Base-by-base conservation (phyloP, 768 basidiomycete species). In the Kwoniella newhampshirensis region DNA sequence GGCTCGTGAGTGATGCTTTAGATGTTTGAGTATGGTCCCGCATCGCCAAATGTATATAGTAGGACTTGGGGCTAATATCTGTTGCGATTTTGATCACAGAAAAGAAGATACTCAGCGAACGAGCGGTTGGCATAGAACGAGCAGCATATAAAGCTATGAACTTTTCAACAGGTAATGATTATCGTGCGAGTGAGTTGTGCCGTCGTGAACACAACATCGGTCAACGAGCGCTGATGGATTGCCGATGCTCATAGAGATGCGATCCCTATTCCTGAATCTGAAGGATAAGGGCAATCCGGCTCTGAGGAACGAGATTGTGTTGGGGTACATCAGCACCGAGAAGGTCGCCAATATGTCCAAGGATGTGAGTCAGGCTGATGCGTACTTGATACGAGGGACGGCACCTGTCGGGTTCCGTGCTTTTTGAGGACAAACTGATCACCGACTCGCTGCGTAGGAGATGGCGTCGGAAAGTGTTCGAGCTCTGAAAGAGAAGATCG, bases 401-500 rank as follows among this genome's bases (percentile, higher is more conserved):
- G n/a, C n/a, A n/a, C n/a, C n/a, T n/a, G n/a, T n/a, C n/a, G n/a
- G n/a, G n/a, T n/a, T n/a, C n/a, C n/a, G n/a, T n/a, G n/a, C n/a
- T n/a, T n/a, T n/a, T n/a, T n/a, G n/a, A n/a, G n/a, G n/a, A n/a
- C n/a, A 32, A 32, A 46, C 54, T 61, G 35, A 56, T 51, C 11
- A 32, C 12, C 13, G 51, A 9, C 32, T 32, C 32, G 32, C 13
- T 13, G n/a, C n/a, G 21, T 59, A 94, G 91, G 93, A 98, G 68
- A 91, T 99, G 89, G 93, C 94, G 13, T 89, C 90, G 0, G 91
- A 91, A 71, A 90, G 93, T 63, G 83, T 91, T 28, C 88, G 89
- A 68, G 85, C 87, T 1, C 86, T 87, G 8, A 87, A 93, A 66
- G 82, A 83, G 57, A 87, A 85, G 71, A 87, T 98, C 59, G 82